Conservation (phyloP, 768 basidiomycete species). For the Leccinum uliginosum region DNA sequence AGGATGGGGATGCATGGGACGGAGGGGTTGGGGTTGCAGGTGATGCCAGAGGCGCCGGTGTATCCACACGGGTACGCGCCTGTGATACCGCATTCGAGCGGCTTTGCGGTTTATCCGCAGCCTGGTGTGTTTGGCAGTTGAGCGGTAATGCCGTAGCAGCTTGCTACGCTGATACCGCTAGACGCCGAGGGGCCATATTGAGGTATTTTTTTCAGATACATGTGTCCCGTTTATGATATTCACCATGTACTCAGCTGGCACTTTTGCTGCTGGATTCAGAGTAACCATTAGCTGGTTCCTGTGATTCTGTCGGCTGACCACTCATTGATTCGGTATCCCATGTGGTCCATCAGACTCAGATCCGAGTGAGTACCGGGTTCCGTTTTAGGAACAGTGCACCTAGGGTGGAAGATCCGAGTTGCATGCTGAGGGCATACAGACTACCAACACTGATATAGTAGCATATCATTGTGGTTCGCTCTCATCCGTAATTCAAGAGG, state of each 20-base stretch:
- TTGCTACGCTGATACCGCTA: background rate
- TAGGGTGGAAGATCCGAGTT: too few relatives aligned
- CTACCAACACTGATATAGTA: too few relatives aligned
- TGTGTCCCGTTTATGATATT: background rate
- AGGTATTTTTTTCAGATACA: background rate
- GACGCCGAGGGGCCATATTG: background rate
- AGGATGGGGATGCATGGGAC: background rate
- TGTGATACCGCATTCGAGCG: background rate
- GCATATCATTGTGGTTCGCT: too few relatives aligned
- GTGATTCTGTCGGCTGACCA: too few relatives aligned
- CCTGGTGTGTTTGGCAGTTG: background rate
- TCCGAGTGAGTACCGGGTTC: too few relatives aligned
- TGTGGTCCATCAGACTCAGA: too few relatives aligned
- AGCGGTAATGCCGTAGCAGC: background rate
- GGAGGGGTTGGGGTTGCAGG: background rate
- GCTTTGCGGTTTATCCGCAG: slow-evolving; percentile 7
- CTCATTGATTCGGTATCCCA: too few relatives aligned
- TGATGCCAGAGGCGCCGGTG: background rate
- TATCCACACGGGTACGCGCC: slow-evolving; percentile 25
- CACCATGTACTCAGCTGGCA: background rate
- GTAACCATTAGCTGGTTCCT: too few relatives aligned
- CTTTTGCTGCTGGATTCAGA: too few relatives aligned
- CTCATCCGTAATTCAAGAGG: too few relatives aligned
- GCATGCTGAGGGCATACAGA: too few relatives aligned
- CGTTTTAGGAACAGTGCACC: too few relatives aligned